Percentiles rank a stretch among this genome's conserved stretches.
phyloP scores from a whole-genome alignment of 2,329 filamentous ascomycete species.

The Fonsecaea monophora region DNA sequence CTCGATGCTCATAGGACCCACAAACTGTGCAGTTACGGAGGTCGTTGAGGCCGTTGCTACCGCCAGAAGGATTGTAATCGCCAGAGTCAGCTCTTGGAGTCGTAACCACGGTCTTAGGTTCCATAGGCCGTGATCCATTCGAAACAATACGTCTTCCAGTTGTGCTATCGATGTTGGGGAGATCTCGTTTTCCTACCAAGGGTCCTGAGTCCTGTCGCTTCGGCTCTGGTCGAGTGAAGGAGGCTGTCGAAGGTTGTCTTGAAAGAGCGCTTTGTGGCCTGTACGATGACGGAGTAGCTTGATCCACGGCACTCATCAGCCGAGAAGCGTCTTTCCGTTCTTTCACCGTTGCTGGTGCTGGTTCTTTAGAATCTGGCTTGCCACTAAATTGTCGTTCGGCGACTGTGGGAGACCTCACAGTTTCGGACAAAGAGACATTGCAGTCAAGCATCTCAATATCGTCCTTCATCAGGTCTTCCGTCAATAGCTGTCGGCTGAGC shows the following conservation, averaged over 20 bases:
- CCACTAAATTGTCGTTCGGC: background rate
- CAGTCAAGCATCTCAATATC: constrained; percentile 53
- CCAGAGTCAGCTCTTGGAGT: background rate
- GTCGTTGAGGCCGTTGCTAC: constrained; percentile 52
- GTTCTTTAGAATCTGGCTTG: constrained; percentile 17
- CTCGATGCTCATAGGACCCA: constrained; percentile 54
- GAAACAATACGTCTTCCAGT: background rate
- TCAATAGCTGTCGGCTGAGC: constrained; percentile 61
- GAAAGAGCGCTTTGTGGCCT: constrained; percentile 38
- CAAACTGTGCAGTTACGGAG: constrained; percentile 53
- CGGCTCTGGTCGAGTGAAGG: constrained; percentile 21
- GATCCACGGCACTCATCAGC: constrained; percentile 10
- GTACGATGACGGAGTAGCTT: constrained; percentile 28
- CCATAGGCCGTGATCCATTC: background rate
- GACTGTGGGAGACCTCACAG: constrained; percentile 6
- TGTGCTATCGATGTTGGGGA: constrained; percentile 3
- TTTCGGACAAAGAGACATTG: constrained; percentile 17
- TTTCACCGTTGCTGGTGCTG: constrained; percentile 3
- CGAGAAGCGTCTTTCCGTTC: constrained; percentile 16
- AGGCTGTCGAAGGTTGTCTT: constrained; percentile 44
- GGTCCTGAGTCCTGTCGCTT: constrained; percentile 19
- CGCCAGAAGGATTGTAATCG: constrained; percentile 51
- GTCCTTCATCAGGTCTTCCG: constrained; percentile 49
- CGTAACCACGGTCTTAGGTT: background rate
- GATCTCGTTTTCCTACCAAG: constrained; percentile 11